Conservation (phyloP, 2,329 filamentous ascomycete species). For the Fusarium foetens region DNA sequence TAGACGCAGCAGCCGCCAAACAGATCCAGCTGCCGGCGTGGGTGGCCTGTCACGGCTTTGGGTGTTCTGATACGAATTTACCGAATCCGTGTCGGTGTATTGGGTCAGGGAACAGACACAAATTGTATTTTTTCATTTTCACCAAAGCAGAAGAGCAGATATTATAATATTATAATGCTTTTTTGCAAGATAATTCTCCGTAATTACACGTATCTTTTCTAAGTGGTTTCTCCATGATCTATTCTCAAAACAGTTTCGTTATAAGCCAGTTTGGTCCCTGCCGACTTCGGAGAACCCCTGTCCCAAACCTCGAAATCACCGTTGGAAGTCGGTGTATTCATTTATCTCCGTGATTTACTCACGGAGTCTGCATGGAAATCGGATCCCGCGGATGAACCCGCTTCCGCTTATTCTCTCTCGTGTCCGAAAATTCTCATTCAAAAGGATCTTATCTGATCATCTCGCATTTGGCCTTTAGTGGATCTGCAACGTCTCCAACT, state of each 20-base stretch:
- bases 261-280: background rate
- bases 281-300: background rate
- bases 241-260: too few species aligned
- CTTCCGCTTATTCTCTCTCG: background rate
- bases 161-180: too few species aligned
- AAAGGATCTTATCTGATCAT: conserved; percentile 13
- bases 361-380: background rate
- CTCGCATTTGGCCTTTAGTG: background rate
- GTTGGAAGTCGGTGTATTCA: background rate
- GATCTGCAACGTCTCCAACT: background rate
- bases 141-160: background rate
- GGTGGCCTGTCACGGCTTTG: conserved; percentile 2
- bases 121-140: background rate
- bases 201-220: too few species aligned
- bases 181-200: too few species aligned
- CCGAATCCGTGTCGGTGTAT: background rate
- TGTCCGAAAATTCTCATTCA: background rate
- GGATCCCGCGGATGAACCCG: background rate
- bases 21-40: background rate
- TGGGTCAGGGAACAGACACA: too few species aligned
- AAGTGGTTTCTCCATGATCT: too few species aligned
- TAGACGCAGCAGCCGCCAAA: background rate
- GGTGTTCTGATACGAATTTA: background rate
- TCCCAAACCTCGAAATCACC: background rate
- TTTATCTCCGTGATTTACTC: background rate